Conservation (phyloP, 2,329 filamentous ascomycete species). For the Penicillium fuscoglaucum region DNA sequence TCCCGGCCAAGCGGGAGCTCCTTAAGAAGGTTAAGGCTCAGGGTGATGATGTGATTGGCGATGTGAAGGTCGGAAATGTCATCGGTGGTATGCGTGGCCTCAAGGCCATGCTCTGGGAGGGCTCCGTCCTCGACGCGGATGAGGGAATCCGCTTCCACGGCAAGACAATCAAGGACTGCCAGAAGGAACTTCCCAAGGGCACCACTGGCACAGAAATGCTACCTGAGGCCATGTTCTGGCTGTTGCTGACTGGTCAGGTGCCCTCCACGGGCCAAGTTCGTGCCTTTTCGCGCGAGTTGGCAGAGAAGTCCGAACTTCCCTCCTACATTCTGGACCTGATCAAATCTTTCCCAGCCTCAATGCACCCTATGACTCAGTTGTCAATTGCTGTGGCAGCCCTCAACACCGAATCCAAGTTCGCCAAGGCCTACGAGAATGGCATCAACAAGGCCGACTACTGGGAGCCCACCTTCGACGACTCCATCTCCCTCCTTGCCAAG, state of each 20-base stretch:
- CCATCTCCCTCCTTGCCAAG: conserved; percentile 90
- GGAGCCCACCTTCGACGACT: conserved; percentile 97
- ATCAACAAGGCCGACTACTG: conserved; percentile 97
- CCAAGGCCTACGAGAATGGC: conserved; percentile 86
- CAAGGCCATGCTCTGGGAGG: conserved; percentile 99
- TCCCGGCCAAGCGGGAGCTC: conserved; percentile 90
- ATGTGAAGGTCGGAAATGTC: conserved; percentile 91
- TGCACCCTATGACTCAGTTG: conserved; percentile 98
- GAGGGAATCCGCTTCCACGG: conserved; percentile 98
- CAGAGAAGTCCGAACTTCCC: conserved; percentile 80
- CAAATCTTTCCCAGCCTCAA: conserved; percentile 80
- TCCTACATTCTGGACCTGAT: conserved; percentile 83
- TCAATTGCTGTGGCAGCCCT: conserved; percentile 93
- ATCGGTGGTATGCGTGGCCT: conserved; percentile 96
- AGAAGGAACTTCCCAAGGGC: conserved; percentile 89
- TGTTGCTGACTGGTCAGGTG: conserved; percentile 88
- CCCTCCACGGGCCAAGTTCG: conserved; percentile 81
- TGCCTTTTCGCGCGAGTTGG: conserved; percentile 78
- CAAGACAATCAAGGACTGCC: conserved; percentile 96
- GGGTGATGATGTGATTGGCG: conserved; percentile 77
- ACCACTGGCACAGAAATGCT: conserved; percentile 91
- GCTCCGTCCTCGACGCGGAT: conserved; percentile 91
- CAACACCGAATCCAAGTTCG: conserved; percentile 91
- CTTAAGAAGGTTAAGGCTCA: conserved; percentile 91
- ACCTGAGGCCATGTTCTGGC: conserved; percentile 99